phyloP scores from a whole-genome alignment of 768 basidiomycete genomes.

The Strobilomyces confusus region DNA sequence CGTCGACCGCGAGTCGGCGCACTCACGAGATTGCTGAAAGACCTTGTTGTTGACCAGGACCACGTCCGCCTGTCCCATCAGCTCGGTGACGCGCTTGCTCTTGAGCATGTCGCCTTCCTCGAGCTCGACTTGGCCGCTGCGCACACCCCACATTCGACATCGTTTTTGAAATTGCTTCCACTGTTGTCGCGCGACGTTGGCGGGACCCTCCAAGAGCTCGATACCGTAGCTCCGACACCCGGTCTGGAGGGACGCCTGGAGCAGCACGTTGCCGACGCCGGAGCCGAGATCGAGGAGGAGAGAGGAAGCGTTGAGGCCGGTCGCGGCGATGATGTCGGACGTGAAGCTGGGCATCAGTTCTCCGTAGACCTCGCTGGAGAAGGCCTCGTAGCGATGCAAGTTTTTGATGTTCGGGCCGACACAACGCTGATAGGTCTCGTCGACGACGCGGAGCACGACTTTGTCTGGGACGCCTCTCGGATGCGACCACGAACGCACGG shows the following conservation, averaged over 20 bases:
- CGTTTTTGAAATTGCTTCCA: constrained; percentile 69
- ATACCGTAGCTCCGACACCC: constrained; percentile 78
- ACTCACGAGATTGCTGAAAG: constrained; percentile 69
- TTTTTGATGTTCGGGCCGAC: constrained; percentile 87
- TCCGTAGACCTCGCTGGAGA: constrained; percentile 85
- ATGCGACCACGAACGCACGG: constrained; percentile 42
- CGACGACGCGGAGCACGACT: constrained; percentile 71
- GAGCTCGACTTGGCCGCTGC: constrained; percentile 68
- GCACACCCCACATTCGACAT: constrained; percentile 89
- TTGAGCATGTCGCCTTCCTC: constrained; percentile 85
- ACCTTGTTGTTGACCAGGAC: constrained; percentile 89
- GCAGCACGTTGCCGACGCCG: constrained; percentile 81
- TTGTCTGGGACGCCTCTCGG: constrained; percentile 53
- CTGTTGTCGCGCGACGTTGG: constrained; percentile 75
- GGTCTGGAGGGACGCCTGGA: constrained; percentile 77
- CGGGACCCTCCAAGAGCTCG: constrained; percentile 74
- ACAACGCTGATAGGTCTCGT: constrained; percentile 90
- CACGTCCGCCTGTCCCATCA: constrained; percentile 82
- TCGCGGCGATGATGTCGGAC: constrained; percentile 48
- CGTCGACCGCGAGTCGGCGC: not conserved
- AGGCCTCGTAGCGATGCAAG: constrained; percentile 76
- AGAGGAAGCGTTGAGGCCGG: constrained; percentile 48
- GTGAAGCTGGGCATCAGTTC: constrained; percentile 81
- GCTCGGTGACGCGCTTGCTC: constrained; percentile 58
- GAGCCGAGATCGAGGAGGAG: constrained; percentile 83